Evolutionary conservation across 345 rosid genomes (phyloP).

Genomic region (Populus simonii): DNA sequence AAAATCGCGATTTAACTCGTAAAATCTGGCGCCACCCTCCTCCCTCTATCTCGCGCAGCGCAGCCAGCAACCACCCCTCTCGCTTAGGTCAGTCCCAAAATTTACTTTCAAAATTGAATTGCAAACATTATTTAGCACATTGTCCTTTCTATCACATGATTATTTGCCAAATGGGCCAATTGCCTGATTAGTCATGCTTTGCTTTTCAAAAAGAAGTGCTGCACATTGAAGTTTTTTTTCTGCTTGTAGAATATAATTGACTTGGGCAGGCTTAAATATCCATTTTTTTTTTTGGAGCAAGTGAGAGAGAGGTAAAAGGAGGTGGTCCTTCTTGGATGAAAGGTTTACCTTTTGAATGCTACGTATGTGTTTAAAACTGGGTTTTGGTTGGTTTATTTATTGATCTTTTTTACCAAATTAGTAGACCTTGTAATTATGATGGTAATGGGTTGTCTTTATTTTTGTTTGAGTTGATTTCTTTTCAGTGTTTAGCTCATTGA

Average conservation of each 20-base stretch:
- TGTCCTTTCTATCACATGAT: background rate
- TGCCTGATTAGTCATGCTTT: background rate
- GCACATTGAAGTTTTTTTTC: conserved; percentile 13
- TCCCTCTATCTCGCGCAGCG: too few relatives aligned
- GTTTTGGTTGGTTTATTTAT: too few relatives aligned
- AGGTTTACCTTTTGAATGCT: background rate
- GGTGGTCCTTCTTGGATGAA: background rate
- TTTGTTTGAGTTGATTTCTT: conserved; percentile 11
- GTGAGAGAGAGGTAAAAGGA: background rate
- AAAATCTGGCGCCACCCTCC: too few relatives aligned
- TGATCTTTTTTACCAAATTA: background rate
- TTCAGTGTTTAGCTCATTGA: background rate
- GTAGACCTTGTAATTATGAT: background rate
- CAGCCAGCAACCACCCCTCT: too few relatives aligned
- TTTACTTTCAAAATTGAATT: too few relatives aligned
- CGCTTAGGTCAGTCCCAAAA: too few relatives aligned
- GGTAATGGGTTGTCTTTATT: background rate
- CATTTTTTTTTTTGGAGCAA: background rate
- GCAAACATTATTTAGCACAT: too few relatives aligned
- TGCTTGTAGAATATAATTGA: conserved; percentile 16
- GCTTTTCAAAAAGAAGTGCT: background rate
- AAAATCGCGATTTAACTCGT: too few relatives aligned
- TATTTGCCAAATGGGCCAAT: conserved; percentile 11
- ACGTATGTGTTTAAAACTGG: background rate
- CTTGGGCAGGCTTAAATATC: conserved; percentile 16